phyloP scores from a whole-genome alignment of 176 grass and related monocot genomes.

The Lolium perenne region DNA sequence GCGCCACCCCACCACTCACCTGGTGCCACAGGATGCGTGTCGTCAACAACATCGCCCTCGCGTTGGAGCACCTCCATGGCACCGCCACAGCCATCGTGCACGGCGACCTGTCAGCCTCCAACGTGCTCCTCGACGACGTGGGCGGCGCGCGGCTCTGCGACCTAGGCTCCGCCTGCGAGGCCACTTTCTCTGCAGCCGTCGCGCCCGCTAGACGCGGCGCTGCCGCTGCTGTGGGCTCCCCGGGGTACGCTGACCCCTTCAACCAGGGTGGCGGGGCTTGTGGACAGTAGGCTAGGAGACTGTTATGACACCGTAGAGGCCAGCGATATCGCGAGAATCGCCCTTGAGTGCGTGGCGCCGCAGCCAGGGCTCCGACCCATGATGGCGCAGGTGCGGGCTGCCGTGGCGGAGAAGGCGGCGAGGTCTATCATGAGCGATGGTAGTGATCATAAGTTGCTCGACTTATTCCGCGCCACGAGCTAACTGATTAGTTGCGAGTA shows the following conservation, averaged over 20 bases:
- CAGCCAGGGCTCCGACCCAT: slow-evolving; percentile 75
- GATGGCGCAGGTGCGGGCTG: slow-evolving; percentile 56
- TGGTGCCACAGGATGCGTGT: slow-evolving; percentile 69
- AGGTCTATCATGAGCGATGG: slow-evolving; percentile 24
- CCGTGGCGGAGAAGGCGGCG: slow-evolving; percentile 54
- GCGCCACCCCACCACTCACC: slow-evolving; percentile 29
- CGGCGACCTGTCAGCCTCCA: slow-evolving; percentile 83
- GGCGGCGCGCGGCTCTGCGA: slow-evolving; percentile 63
- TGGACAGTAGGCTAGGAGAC: slow-evolving; percentile 56
- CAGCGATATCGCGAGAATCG: slow-evolving; percentile 47
- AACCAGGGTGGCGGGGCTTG: slow-evolving; percentile 35
- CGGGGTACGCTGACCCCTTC: slow-evolving; percentile 81
- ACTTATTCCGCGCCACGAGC: not conserved
- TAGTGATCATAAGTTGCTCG: not conserved
- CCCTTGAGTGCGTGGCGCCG: slow-evolving; percentile 47
- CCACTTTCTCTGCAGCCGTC: slow-evolving; percentile 73
- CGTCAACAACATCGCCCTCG: slow-evolving; percentile 69
- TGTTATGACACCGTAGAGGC: slow-evolving; percentile 54
- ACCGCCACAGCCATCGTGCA: slow-evolving; percentile 55
- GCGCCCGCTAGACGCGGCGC: slow-evolving; percentile 15
- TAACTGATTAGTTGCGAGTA: not conserved
- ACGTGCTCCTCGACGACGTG: slow-evolving; percentile 66
- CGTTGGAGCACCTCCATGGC: slow-evolving; percentile 82
- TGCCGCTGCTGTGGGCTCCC: slow-evolving; percentile 60
- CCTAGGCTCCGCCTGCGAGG: slow-evolving; percentile 78